Conservation (phyloP, 2,329 filamentous ascomycete species). For the Aspergillus pseudotamarii region DNA sequence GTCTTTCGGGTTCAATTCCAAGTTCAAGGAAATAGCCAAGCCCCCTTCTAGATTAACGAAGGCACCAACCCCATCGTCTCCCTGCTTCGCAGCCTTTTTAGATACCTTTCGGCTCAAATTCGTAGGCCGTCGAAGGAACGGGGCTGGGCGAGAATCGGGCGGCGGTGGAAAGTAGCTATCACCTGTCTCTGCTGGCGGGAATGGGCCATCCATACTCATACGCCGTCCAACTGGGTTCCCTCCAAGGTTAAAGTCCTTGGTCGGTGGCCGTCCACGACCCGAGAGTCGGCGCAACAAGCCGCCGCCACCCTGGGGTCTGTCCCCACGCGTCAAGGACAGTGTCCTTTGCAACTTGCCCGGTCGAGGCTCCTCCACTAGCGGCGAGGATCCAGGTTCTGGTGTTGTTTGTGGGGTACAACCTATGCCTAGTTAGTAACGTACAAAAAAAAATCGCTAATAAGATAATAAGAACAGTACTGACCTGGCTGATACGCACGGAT, state of each 20-base stretch:
- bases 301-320: constrained; percentile 46
- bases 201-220: constrained; percentile 39
- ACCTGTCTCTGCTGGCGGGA: constrained; percentile 31
- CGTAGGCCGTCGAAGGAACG: constrained; percentile 71
- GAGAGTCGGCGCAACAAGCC: constrained; percentile 52
- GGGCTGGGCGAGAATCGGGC: constrained; percentile 37
- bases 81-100: constrained; percentile 58
- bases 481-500: constrained; percentile 84
- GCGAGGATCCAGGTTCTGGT: constrained; percentile 53
- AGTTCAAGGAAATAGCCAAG: constrained; percentile 83
- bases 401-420: constrained; percentile 73
- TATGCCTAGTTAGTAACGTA: constrained; percentile 54
- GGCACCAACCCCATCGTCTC: constrained; percentile 55
- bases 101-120: constrained; percentile 66
- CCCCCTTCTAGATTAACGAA: constrained; percentile 77
- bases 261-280: constrained; percentile 46
- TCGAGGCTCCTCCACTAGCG: constrained; percentile 33
- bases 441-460: constrained; percentile 10
- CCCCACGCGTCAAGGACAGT: constrained; percentile 62
- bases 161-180: constrained; percentile 37
- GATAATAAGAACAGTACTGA: constrained; percentile 27
- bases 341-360: constrained; percentile 56
- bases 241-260: constrained; percentile 40
- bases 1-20: constrained; percentile 84
- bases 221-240: constrained; percentile 28